These are phyloP conservation scores for Zanthoxylum bungeanum DNA, from an alignment of 345 rosid species.

Conservation along the genomic window DNA sequence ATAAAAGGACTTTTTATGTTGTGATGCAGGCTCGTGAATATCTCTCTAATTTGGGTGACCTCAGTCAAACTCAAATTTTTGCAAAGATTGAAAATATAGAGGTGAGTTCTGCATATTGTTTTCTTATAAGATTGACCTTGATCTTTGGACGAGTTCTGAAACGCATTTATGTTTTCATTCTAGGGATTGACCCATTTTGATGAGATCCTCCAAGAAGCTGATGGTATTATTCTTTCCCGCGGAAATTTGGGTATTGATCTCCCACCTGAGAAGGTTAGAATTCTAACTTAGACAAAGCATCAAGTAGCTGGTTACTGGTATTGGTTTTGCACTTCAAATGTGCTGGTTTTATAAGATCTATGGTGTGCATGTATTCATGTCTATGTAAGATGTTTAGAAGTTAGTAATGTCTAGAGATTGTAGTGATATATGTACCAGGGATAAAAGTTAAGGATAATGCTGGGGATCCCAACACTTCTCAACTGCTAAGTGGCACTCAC, in stretches of 20 bases:
- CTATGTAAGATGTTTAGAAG: not conserved
- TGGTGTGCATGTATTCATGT: not conserved
- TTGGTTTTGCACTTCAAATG: not conserved
- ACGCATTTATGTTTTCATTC: not conserved
- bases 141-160: not conserved
- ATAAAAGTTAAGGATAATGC: not conserved
- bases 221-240: constrained; percentile 97
- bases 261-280: constrained; percentile 92
- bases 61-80: constrained; percentile 84
- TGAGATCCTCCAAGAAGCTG: constrained; percentile 98
- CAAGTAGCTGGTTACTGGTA: not conserved
- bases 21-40: constrained; percentile 72
- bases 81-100: constrained; percentile 95
- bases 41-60: constrained; percentile 81
- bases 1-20: not conserved
- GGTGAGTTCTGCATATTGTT: constrained; percentile 33
- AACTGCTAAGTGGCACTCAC: no score
- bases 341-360: not conserved
- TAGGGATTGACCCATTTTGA: constrained; percentile 96
- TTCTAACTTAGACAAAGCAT: constrained; percentile 9
- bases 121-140: not conserved
- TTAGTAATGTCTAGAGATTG: not conserved
- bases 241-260: constrained; percentile 98
- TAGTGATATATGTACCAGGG: not conserved
- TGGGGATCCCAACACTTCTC: no score